Percentiles rank a stretch among this genome's conserved stretches.
These are phyloP conservation scores for Candida argentea DNA, from an alignment of 805 yeast genomes.

Conservation along the genomic window DNA sequence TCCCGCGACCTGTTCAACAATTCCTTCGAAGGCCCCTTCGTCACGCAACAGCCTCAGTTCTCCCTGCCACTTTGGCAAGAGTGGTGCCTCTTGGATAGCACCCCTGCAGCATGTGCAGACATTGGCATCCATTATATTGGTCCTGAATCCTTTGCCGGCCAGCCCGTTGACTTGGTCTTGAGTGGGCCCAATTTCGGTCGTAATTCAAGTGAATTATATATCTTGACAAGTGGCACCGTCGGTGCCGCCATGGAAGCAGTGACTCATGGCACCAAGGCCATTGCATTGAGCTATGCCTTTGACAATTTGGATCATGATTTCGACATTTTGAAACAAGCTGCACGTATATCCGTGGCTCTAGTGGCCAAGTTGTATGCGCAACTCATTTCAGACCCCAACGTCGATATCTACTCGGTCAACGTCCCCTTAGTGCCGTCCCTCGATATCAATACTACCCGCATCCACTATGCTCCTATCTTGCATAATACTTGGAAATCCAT, in stretches of 20 bases:
- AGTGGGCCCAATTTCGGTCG: slow-evolving; percentile 97
- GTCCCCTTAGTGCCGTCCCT: slow-evolving; percentile 61
- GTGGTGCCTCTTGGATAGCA: slow-evolving; percentile 84
- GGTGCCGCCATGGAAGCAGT: slow-evolving; percentile 97
- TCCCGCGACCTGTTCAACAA: slow-evolving; percentile 31
- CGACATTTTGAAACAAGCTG: slow-evolving; percentile 49
- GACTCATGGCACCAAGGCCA: slow-evolving; percentile 54
- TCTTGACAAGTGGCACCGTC: slow-evolving; percentile 86
- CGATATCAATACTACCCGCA: slow-evolving; percentile 45
- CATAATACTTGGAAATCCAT: slow-evolving; percentile 73
- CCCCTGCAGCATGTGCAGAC: slow-evolving; percentile 94
- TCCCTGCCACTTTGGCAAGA: slow-evolving; percentile 37
- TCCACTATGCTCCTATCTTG: slow-evolving; percentile 68
- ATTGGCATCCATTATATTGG: slow-evolving; percentile 72
- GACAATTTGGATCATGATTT: slow-evolving; percentile 40
- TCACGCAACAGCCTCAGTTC: slow-evolving; percentile 35
- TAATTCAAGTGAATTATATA: slow-evolving; percentile 81
- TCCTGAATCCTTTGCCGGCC: slow-evolving; percentile 32
- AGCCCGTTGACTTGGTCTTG: slow-evolving; percentile 74
- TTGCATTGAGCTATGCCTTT: slow-evolving; percentile 86
- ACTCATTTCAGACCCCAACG: slow-evolving; percentile 40
- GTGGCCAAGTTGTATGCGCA: slow-evolving; percentile 46
- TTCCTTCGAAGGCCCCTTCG: slow-evolving; percentile 59
- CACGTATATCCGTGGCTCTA: slow-evolving; percentile 54
- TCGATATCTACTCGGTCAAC: slow-evolving; percentile 75